Conservation (phyloP, 192 early-diverging fungal genomes). For the Coemansia sp. region DNA sequence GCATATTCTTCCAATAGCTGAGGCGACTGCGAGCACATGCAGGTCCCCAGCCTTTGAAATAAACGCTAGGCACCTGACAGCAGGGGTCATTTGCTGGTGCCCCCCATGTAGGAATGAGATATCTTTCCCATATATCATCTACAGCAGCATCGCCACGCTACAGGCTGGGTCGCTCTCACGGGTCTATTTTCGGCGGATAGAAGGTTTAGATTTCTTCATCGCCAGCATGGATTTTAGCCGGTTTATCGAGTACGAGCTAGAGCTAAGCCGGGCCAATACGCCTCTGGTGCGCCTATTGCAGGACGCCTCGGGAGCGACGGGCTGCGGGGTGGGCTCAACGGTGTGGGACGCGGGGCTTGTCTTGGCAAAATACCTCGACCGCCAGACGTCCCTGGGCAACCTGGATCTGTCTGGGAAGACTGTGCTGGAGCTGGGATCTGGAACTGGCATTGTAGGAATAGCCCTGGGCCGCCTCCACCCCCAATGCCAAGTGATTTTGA, state of each 20-base stretch:
- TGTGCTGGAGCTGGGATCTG: conserved; percentile 35
- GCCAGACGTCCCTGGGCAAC: conserved; percentile 7
- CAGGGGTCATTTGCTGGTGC: not conserved
- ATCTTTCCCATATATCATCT: not conserved
- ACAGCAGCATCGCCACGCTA: not conserved
- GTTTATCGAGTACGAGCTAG: conserved; percentile 29
- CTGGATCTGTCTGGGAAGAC: conserved; percentile 29
- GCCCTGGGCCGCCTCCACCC: conserved; percentile 28
- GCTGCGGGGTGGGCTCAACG: conserved; percentile 32
- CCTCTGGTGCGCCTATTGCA: conserved; percentile 29
- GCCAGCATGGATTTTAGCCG: conserved; percentile 8
- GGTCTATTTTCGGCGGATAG: not conserved
- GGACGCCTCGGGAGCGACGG: conserved; percentile 18
- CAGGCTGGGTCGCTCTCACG: not conserved
- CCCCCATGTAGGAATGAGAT: no score
- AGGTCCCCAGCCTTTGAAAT: not conserved
- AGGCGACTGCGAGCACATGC: not conserved
- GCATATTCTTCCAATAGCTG: not conserved
- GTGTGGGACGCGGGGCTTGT: conserved; percentile 43
- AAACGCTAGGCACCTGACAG: not conserved
- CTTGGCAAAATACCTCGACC: conserved; percentile 37
- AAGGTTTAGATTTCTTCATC: not conserved
- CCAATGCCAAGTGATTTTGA: conserved; percentile 13
- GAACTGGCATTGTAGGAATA: conserved; percentile 40
- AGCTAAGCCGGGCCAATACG: conserved; percentile 8